A percentile compares a stretch with the other conserved stretches of the same genome.
These are phyloP conservation scores for Trichoderma sp. DNA, from an alignment of 2,329 filamentous ascomycete species.

Conservation along the genomic window DNA sequence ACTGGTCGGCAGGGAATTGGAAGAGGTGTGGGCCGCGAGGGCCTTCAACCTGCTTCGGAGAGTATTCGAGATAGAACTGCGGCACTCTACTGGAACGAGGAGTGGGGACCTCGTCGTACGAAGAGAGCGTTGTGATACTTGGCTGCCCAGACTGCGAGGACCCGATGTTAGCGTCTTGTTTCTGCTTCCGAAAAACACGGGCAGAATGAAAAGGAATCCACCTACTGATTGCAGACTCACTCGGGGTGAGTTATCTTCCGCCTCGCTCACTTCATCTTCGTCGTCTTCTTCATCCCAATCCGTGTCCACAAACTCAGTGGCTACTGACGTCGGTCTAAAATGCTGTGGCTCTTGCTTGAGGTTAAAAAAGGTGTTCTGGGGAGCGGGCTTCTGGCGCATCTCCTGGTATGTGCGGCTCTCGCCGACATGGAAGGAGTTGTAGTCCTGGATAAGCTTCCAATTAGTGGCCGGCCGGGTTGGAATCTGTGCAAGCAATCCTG, in stretches of 20 bases:
- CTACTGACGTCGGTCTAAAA: constrained; percentile 63
- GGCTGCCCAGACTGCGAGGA: constrained; percentile 60
- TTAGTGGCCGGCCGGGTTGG: background rate
- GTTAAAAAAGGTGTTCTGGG: constrained; percentile 60
- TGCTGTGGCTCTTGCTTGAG: constrained; percentile 47
- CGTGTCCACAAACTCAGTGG: constrained; percentile 76
- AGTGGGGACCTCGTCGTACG: constrained; percentile 78
- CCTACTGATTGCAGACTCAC: constrained; percentile 71
- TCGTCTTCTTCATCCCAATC: constrained; percentile 60
- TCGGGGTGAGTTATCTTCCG: constrained; percentile 65
- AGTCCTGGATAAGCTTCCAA: constrained; percentile 31
- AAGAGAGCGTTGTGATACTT: constrained; percentile 83
- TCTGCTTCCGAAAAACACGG: background rate
- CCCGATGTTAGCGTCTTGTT: background rate
- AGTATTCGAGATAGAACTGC: constrained; percentile 58
- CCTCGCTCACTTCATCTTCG: constrained; percentile 53
- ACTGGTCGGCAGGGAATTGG: constrained; percentile 59
- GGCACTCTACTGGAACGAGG: constrained; percentile 65
- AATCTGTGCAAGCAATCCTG: too few species aligned
- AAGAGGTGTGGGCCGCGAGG: constrained; percentile 86
- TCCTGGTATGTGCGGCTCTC: constrained; percentile 43
- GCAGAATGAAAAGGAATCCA: constrained; percentile 19
- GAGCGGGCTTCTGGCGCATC: constrained; percentile 50
- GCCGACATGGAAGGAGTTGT: constrained; percentile 36
- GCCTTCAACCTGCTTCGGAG: constrained; percentile 68